These are phyloP conservation scores for Trichosporon faecale DNA, from an alignment of 1,284 basidiomycete species.

Conservation along the genomic window DNA sequence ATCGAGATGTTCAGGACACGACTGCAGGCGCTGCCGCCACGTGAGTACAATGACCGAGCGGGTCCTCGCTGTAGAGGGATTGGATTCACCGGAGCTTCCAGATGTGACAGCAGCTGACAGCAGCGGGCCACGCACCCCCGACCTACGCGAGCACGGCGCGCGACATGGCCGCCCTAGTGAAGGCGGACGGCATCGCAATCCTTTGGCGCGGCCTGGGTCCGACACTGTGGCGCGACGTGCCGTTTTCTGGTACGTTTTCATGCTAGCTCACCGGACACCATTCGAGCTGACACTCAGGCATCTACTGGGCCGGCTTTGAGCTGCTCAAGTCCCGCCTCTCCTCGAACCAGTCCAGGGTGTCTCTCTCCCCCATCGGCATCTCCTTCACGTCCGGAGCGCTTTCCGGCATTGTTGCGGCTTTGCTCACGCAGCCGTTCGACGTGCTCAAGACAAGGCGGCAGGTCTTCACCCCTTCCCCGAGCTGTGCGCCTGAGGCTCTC, in stretches of 20 bases:
- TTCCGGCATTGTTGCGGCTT: conserved; percentile 63
- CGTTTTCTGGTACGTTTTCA: conserved; percentile 69
- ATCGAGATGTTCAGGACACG: conserved; percentile 92
- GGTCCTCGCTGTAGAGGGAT: neutral
- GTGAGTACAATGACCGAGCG: conserved; percentile 24
- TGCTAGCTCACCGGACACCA: neutral
- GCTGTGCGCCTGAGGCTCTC: conserved; percentile 52
- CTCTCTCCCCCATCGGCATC: conserved; percentile 39
- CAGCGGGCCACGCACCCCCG: conserved; percentile 60
- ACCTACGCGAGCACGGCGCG: conserved; percentile 56
- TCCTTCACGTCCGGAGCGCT: conserved; percentile 50
- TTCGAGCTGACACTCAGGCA: conserved; percentile 27
- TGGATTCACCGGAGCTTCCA: neutral
- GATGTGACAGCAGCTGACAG: neutral
- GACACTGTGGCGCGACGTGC: conserved; percentile 94
- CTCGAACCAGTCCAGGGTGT: conserved; percentile 31
- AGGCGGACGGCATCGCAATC: conserved; percentile 63
- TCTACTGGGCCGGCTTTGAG: conserved; percentile 53
- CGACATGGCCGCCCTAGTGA: conserved; percentile 56
- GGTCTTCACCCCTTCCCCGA: conserved; percentile 62
- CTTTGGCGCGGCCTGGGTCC: conserved; percentile 89
- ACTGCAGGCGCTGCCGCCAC: conserved; percentile 72
- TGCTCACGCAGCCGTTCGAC: conserved; percentile 92
- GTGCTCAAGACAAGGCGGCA: conserved; percentile 93
- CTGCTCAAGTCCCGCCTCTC: conserved; percentile 45